Percentiles rank a stretch among this genome's conserved stretches.
Conservation (phyloP, 805 yeast genomes). For the Candida parachauliodes region DNA sequence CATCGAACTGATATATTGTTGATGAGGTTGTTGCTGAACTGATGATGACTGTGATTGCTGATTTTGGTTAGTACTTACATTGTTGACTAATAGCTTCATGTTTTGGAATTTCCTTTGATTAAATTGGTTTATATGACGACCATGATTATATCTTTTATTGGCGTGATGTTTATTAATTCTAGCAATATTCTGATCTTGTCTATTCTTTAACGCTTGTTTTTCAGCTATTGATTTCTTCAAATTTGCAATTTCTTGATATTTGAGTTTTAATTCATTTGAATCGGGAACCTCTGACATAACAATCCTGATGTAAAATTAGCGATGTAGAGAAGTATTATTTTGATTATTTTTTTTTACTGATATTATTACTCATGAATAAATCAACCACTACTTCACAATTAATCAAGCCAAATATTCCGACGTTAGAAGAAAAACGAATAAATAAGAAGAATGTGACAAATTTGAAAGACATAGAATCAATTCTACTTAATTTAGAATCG, state of each 20-base stretch:
- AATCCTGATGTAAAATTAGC: too few species aligned
- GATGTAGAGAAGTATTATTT: too few species aligned
- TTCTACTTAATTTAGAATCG: slow-evolving; percentile 49
- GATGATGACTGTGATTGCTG: background rate
- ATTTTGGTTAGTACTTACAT: slow-evolving; percentile 1
- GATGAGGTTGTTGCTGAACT: background rate
- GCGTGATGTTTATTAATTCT: slow-evolving; percentile 4
- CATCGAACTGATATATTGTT: slow-evolving; percentile 21
- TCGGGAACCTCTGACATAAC: slow-evolving; percentile 3
- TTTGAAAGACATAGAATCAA: slow-evolving; percentile 63
- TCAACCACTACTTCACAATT: slow-evolving; percentile 48
- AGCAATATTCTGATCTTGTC: slow-evolving; percentile 6
- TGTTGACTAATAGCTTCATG: slow-evolving; percentile 27
- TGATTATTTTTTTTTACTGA: background rate
- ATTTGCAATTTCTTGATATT: slow-evolving; percentile 28
- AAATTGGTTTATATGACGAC: background rate
- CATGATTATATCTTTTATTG: background rate
- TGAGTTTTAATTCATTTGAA: slow-evolving; percentile 19
- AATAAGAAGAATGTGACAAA: slow-evolving; percentile 50
- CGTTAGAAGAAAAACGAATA: slow-evolving; percentile 20
- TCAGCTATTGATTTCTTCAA: slow-evolving; percentile 24
- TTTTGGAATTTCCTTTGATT: slow-evolving; percentile 16
- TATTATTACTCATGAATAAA: slow-evolving; percentile 2
- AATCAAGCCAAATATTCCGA: slow-evolving; percentile 29
- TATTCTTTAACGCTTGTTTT: slow-evolving; percentile 12